phyloP scores from a whole-genome alignment of 805 yeast species.

The Sugiyamaella smithiae region DNA sequence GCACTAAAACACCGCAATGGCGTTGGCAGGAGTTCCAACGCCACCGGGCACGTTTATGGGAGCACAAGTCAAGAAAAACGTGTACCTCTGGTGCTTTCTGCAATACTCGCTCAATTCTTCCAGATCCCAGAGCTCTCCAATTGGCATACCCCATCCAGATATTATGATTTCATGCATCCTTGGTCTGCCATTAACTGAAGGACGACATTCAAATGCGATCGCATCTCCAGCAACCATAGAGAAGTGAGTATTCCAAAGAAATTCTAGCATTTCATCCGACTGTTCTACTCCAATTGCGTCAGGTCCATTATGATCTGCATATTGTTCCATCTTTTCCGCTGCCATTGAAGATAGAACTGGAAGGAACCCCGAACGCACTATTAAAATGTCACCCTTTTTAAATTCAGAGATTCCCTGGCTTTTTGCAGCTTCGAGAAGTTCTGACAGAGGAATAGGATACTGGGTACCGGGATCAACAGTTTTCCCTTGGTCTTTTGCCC shows the following conservation, averaged over 20 bases:
- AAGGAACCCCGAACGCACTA: constrained; percentile 33
- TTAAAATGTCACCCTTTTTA: constrained; percentile 32
- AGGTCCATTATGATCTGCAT: constrained; percentile 1
- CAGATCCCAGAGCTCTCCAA: constrained; percentile 36
- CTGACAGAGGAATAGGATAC: constrained; percentile 27
- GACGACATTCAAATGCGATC: constrained; percentile 32
- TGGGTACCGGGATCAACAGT: constrained; percentile 28
- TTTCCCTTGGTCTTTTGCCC: constrained; percentile 30
- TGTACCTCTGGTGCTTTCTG: constrained; percentile 25
- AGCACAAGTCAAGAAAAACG: constrained; percentile 34
- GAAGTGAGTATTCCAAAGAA: constrained; percentile 31
- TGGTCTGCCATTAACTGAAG: constrained; percentile 16
- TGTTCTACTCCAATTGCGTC: constrained; percentile 29
- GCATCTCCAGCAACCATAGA: constrained; percentile 32
- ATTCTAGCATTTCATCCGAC: constrained; percentile 28
- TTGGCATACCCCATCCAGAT: constrained; percentile 37
- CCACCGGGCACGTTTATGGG: constrained; percentile 38
- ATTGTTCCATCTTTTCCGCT: constrained; percentile 13
- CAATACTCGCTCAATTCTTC: constrained; percentile 32
- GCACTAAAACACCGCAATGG: constrained; percentile 49
- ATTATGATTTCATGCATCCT: constrained; percentile 19
- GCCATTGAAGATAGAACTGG: constrained; percentile 24
- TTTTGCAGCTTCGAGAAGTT: constrained; percentile 27
- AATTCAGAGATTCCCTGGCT: constrained; percentile 28
- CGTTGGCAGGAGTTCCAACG: constrained; percentile 41